Conservation (phyloP, 768 basidiomycete genomes). For the Amyloporia xantha region DNA sequence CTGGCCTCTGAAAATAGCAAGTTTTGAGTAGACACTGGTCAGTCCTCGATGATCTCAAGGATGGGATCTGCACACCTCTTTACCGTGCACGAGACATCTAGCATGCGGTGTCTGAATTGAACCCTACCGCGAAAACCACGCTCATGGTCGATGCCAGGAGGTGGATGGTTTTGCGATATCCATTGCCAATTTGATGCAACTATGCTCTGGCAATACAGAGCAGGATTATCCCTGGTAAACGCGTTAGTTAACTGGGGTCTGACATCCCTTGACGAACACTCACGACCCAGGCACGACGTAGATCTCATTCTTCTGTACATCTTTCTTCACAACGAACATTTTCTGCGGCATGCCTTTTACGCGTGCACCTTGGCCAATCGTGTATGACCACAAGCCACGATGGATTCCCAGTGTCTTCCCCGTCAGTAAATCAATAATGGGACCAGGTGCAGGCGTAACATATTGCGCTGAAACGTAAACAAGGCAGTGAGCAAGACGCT, state of each 20-base stretch:
- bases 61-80: constrained; percentile 33
- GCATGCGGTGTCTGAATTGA: constrained; percentile 70
- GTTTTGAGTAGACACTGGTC: not conserved
- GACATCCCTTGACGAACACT: constrained; percentile 5
- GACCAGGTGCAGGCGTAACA: constrained; percentile 60
- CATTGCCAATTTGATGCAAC: constrained; percentile 52
- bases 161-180: constrained; percentile 67
- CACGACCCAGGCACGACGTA: constrained; percentile 72
- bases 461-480: constrained; percentile 63
- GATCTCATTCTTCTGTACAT: constrained; percentile 54
- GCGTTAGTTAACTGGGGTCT: not conserved
- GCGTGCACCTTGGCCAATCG: constrained; percentile 76
- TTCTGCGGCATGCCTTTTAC: constrained; percentile 52
- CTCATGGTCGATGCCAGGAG: constrained; percentile 33
- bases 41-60: not conserved
- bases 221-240: constrained; percentile 48
- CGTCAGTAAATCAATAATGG: constrained; percentile 51
- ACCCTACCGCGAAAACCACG: constrained; percentile 44
- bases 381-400: constrained; percentile 76
- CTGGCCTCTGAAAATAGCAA: constrained; percentile 17
- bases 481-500: not conserved
- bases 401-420: constrained; percentile 57
- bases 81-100: constrained; percentile 44
- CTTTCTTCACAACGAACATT: constrained; percentile 74
- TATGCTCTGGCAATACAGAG: constrained; percentile 35